Conservation (phyloP, 768 basidiomycete genomes). For the Mrakia frigida region DNA sequence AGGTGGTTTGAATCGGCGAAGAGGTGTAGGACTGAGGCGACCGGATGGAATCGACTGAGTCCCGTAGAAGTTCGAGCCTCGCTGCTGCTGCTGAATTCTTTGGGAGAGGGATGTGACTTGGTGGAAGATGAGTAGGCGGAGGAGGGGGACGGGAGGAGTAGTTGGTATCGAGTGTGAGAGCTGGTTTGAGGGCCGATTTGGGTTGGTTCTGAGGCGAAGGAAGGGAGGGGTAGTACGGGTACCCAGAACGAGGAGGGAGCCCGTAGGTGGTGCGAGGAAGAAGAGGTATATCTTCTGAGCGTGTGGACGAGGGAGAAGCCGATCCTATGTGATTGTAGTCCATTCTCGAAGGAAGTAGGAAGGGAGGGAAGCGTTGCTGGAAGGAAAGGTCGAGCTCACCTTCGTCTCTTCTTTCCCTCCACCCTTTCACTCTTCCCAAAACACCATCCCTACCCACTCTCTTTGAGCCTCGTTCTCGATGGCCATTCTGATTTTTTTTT, state of each 20-base stretch:
- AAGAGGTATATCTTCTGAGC: conserved; percentile 1
- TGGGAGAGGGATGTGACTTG: conserved; percentile 28
- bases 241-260: background rate
- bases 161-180: conserved; percentile 19
- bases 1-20: background rate
- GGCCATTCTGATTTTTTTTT: no score
- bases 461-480: no score
- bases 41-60: background rate
- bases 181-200: background rate
- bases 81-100: conserved; percentile 23
- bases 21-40: background rate
- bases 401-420: background rate
- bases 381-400: conserved; percentile 23
- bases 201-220: background rate
- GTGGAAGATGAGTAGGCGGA: conserved; percentile 34
- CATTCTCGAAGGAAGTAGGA: background rate
- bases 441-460: background rate
- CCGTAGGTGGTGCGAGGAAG: background rate
- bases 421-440: background rate
- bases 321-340: background rate
- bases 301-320: background rate
- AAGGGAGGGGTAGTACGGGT: background rate
- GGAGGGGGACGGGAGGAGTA: conserved; percentile 36
- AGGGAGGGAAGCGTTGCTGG: background rate
- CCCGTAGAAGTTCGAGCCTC: background rate